A percentile compares a stretch with the other conserved stretches of the same genome.
phyloP scores from a whole-genome alignment of 2,329 filamentous ascomycete species.

The Scytalidium lignicola region DNA sequence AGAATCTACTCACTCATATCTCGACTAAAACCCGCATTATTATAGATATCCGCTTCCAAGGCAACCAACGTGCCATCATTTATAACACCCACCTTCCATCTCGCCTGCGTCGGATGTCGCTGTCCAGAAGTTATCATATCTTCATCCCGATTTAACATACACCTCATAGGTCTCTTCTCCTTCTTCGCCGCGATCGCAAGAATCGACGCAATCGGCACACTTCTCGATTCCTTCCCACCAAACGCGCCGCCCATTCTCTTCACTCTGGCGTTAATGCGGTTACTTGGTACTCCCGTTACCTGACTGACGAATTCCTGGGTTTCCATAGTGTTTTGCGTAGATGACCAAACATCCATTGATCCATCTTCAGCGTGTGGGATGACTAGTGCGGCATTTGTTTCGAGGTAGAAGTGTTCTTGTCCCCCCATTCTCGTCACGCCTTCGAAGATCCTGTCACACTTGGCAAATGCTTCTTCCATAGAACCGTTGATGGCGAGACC shows the following conservation, averaged over 20 bases:
- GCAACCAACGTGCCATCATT: slow-evolving; percentile 86
- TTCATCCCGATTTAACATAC: slow-evolving; percentile 93
- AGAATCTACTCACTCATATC: slow-evolving; percentile 42
- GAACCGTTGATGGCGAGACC: slow-evolving; percentile 67
- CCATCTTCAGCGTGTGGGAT: slow-evolving; percentile 87
- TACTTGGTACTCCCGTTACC: slow-evolving; percentile 74
- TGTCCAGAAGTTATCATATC: slow-evolving; percentile 90
- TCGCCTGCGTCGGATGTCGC: slow-evolving; percentile 80
- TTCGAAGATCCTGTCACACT: slow-evolving; percentile 46
- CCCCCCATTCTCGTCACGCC: slow-evolving; percentile 84
- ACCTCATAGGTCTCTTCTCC: slow-evolving; percentile 72
- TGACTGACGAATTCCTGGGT: slow-evolving; percentile 84
- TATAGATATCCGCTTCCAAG: slow-evolving; percentile 81
- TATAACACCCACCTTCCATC: slow-evolving; percentile 89
- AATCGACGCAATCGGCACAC: slow-evolving; percentile 75
- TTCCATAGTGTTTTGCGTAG: slow-evolving; percentile 90
- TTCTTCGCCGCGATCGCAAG: slow-evolving; percentile 84
- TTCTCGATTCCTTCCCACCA: slow-evolving; percentile 87
- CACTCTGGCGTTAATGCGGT: slow-evolving; percentile 85
- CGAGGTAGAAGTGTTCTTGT: slow-evolving; percentile 94
- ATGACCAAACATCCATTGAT: slow-evolving; percentile 87
- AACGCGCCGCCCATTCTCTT: slow-evolving; percentile 92
- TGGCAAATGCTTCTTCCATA: slow-evolving; percentile 17
- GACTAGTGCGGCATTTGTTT: slow-evolving; percentile 79
- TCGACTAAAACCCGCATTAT: slow-evolving; percentile 78